Conservation (phyloP, 1,284 basidiomycete genomes). For the Leccinum pachyderme region DNA sequence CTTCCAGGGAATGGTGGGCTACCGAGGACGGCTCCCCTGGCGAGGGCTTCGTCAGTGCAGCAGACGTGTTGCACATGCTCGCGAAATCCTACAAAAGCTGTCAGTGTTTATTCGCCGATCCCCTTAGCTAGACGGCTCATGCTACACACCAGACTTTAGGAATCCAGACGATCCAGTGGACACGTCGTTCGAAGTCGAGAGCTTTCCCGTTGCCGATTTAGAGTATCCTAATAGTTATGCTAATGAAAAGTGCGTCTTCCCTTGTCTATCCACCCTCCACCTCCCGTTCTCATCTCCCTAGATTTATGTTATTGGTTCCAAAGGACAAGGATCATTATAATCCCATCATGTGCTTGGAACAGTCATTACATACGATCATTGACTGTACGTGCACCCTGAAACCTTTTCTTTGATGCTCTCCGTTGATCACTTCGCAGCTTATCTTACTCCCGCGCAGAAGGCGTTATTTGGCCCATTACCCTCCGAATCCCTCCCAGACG, state of each 20-base stretch:
- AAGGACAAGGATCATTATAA: conserved; percentile 80
- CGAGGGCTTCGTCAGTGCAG: conserved; percentile 54
- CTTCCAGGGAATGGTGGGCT: conserved; percentile 45
- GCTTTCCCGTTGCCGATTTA: conserved; percentile 59
- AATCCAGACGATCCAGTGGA: conserved; percentile 61
- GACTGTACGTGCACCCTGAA: conserved; percentile 46
- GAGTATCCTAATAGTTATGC: conserved; percentile 71
- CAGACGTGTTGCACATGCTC: conserved; percentile 54
- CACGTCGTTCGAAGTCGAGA: conserved; percentile 55
- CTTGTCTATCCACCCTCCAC: not conserved
- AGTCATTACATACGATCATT: conserved; percentile 63
- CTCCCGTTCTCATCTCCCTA: conserved; percentile 25
- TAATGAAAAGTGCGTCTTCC: conserved; percentile 47
- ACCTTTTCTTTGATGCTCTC: not conserved
- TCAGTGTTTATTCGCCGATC: conserved; percentile 36
- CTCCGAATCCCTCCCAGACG: conserved; percentile 40
- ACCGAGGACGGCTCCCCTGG: conserved; percentile 52
- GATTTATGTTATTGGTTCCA: conserved; percentile 69
- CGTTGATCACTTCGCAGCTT: conserved; percentile 44
- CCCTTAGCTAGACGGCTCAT: not conserved
- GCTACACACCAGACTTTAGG: conserved; percentile 50
- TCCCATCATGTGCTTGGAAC: conserved; percentile 71
- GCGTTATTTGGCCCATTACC: conserved; percentile 64
- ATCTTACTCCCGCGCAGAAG: conserved; percentile 64
- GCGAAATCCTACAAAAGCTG: conserved; percentile 66